Evolutionary conservation across 1,284 basidiomycete species (phyloP).

Genomic region (Pterulicium gracile): DNA sequence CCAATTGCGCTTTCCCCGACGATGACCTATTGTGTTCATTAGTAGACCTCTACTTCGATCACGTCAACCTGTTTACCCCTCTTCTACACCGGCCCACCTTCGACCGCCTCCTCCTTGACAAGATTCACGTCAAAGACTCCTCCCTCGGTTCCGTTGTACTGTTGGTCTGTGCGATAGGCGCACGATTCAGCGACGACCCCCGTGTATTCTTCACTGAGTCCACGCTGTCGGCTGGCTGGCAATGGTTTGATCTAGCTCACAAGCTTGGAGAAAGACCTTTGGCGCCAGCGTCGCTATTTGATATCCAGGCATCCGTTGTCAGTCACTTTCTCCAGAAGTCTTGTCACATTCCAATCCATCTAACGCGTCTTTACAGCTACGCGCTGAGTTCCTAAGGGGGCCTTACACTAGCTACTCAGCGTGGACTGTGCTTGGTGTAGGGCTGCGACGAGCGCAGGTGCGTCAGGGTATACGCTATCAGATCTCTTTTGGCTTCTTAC

Average conservation of each 20-base stretch:
- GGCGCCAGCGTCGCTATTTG: background rate
- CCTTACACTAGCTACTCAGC: background rate
- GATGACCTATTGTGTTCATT: conserved; percentile 25
- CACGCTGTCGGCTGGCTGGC: conserved; percentile 29
- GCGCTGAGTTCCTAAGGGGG: background rate
- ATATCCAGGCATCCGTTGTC: background rate
- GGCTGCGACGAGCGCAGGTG: background rate
- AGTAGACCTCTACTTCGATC: conserved; percentile 34
- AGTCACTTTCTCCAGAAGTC: background rate
- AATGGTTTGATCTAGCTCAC: conserved; percentile 27
- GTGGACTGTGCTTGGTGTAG: background rate
- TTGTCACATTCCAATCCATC: background rate
- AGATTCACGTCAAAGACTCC: conserved; percentile 24
- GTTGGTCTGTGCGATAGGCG: conserved; percentile 35
- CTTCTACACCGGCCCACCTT: conserved; percentile 35
- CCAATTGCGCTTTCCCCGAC: conserved; percentile 13
- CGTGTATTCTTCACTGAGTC: conserved; percentile 21
- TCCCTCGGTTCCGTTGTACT: conserved; percentile 34
- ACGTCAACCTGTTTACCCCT: conserved; percentile 26
- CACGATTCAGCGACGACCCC: conserved; percentile 30
- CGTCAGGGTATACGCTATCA: too few species aligned
- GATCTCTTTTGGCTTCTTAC: too few species aligned
- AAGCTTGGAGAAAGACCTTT: too few species aligned
- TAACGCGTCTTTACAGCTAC: background rate
- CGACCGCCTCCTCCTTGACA: conserved; percentile 24